Evolutionary conservation across 148 eudicot species (phyloP), one percentile per base, ranked within the genome.

Genomic region (Vaccinium darrowii): DNA sequence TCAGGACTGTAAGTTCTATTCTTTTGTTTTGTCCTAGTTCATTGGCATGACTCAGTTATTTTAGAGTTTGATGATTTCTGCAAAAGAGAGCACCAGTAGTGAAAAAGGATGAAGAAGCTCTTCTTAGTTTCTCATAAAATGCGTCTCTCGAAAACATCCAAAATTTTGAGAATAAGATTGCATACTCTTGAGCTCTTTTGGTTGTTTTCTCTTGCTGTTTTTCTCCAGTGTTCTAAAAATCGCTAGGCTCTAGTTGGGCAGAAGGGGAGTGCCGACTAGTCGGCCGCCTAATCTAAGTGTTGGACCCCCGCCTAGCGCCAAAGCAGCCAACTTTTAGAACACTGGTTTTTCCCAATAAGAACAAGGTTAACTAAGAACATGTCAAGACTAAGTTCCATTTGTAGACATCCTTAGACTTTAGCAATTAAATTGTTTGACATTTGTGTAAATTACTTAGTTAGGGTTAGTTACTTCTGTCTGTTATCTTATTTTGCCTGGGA

Each of bases 1-100:
- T 25, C 79, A 73, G 25, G 98, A 94, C 71, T 82, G 98, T 94
- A 85, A 93, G 94, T 89, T 87, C 43, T 25, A 3, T 74, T 56
- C 79, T 74, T n/a, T n/a, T n/a, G n/a, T n/a, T n/a, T n/a, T n/a
- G n/a, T 43, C 43, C 53, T 14, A 27, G 67, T n/a, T n/a, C n/a
- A n/a, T n/a, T n/a, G n/a, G n/a, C n/a, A n/a, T n/a, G n/a, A n/a
- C n/a, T n/a, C n/a, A n/a, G n/a, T 76, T 16, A 8, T 74, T 16
- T 16, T 51, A 33, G 43, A 67, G 14, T 50, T 30, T 27, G 4
- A 19, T 69, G 16, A 18, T 73, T 67, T 72, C 6, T 63, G 27
- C 69, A n/a, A 63, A 63, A n/a, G 27, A 63, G 69, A 60, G 67
- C 13, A 53, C 14, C 25, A 12, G 16, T 36, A 21, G 13, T 7